Evolutionary conservation across 2,329 filamentous ascomycete species (phyloP).

Genomic region (Fusarium duplospermum): DNA sequence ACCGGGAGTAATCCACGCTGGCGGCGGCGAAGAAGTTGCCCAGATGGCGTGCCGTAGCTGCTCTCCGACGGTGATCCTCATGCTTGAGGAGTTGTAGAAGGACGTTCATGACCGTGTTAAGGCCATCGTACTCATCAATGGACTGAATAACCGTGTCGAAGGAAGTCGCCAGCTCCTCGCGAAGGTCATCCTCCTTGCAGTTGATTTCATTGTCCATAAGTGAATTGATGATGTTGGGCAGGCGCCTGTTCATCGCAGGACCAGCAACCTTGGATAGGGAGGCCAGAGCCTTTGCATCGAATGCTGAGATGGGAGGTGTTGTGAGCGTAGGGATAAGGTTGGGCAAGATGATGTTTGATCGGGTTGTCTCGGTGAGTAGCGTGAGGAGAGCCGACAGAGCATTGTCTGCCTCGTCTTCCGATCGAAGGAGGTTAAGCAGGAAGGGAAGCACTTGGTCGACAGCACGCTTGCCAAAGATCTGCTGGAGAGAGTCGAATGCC

Average conservation of each 20-base stretch:
- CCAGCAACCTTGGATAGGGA: conserved; percentile 93
- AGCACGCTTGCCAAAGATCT: conserved; percentile 91
- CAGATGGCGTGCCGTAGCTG: conserved; percentile 81
- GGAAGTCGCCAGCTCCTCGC: conserved; percentile 78
- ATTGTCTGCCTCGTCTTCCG: conserved; percentile 88
- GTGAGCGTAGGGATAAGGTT: conserved; percentile 95
- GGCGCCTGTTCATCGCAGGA: conserved; percentile 86
- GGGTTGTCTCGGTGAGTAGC: conserved; percentile 89
- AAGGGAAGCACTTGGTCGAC: conserved; percentile 96
- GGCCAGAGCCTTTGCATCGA: conserved; percentile 94
- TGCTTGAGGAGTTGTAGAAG: conserved; percentile 90
- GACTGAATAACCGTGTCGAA: conserved; percentile 92
- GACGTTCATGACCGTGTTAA: conserved; percentile 96
- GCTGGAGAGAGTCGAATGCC: conserved; percentile 94
- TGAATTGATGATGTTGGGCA: conserved; percentile 91
- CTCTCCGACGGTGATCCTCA: conserved; percentile 87
- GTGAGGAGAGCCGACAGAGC: conserved; percentile 93
- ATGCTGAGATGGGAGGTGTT: conserved; percentile 88
- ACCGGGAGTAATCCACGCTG: conserved; percentile 90
- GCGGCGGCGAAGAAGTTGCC: conserved; percentile 86
- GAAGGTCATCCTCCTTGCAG: conserved; percentile 79
- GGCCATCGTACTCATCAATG: conserved; percentile 94
- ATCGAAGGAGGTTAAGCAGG: conserved; percentile 88
- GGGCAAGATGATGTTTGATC: conserved; percentile 95
- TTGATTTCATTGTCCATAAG: conserved; percentile 93